These are phyloP conservation scores for Cupressus sempervirens DNA, from an alignment of 75 land plant species.

Conservation along the genomic window DNA sequence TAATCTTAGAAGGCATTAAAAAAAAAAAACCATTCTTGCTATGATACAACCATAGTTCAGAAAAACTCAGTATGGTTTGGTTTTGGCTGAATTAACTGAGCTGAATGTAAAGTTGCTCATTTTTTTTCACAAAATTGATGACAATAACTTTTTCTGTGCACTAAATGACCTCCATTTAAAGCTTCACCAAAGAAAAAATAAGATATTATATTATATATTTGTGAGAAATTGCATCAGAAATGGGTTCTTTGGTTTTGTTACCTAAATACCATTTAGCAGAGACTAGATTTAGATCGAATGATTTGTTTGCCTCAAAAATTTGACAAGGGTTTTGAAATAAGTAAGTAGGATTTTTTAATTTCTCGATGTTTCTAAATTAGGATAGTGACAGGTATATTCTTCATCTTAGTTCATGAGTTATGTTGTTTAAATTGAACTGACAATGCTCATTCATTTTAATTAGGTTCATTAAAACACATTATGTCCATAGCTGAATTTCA, in stretches of 20 bases:
- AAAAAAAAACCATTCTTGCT: background rate
- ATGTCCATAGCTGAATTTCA: background rate
- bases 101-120: background rate
- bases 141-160: background rate
- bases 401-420: background rate
- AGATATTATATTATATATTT: background rate
- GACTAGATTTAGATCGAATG: background rate
- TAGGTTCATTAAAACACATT: background rate
- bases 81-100: background rate
- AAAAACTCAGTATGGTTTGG: background rate
- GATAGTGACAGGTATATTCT: slow-evolving; percentile 1
- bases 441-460: background rate
- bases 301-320: background rate
- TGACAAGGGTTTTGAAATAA: background rate
- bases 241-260: background rate
- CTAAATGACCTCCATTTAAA: background rate
- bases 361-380: background rate
- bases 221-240: background rate
- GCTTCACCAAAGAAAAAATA: background rate
- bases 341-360: background rate
- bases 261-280: no score
- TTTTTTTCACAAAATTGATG: no score
- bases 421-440: background rate
- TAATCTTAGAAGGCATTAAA: background rate
- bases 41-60: background rate